phyloP scores from a whole-genome alignment of 805 yeast species.

The Saccharomyces mikatae region DNA sequence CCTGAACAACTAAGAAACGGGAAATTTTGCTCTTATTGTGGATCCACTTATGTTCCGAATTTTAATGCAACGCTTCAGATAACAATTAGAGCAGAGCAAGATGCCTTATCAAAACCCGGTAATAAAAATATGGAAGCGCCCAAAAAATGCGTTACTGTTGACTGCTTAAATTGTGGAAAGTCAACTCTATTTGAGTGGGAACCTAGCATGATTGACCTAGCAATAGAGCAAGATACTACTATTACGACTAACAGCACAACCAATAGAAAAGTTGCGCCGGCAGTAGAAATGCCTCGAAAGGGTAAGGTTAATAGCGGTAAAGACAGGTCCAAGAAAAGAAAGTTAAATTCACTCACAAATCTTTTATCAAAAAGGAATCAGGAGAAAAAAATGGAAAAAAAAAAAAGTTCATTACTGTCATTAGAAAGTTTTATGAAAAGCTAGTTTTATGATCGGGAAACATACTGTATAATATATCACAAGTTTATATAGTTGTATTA shows the following conservation, averaged over 20 bases:
- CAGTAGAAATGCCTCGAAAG: not conserved
- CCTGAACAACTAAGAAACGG: conserved; percentile 15
- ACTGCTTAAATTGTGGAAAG: not conserved
- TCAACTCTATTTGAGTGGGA: not conserved
- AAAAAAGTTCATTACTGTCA: conserved; percentile 33
- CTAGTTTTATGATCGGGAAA: not conserved
- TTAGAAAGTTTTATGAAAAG: conserved; percentile 43
- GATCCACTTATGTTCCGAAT: conserved; percentile 26
- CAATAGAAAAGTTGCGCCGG: not conserved
- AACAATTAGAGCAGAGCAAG: not conserved
- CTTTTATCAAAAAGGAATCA: conserved; percentile 37
- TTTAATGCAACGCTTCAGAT: conserved; percentile 7
- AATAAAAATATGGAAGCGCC: not conserved
- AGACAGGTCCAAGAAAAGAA: conserved; percentile 41
- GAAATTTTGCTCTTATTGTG: conserved; percentile 28
- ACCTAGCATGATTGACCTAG: not conserved
- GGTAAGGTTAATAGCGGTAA: conserved; percentile 24
- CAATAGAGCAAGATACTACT: not conserved
- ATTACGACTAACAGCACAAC: not conserved
- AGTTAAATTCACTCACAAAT: conserved; percentile 36
- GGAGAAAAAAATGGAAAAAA: conserved; percentile 27
- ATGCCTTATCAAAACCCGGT: not conserved
- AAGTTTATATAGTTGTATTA: conserved; percentile 4
- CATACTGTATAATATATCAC: not conserved
- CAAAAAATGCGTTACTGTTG: not conserved